A percentile compares a stretch with the other conserved stretches of the same genome.
phyloP scores from a whole-genome alignment of 805 yeast genomes.

The Starmerella khaoyaiensis region DNA sequence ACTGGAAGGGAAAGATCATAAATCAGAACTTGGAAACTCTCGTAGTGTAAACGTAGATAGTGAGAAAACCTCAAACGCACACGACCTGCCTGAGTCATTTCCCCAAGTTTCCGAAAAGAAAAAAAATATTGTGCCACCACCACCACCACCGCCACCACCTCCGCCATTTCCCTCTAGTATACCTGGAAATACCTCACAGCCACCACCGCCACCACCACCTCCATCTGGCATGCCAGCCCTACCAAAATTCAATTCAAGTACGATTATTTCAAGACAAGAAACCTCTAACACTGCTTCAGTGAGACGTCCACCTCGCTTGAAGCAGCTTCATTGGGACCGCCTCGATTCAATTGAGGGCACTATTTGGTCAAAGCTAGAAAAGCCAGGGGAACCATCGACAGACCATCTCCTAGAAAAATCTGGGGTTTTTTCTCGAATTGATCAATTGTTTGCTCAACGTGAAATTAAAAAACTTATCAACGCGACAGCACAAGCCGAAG shows the following conservation, averaged over 20 bases:
- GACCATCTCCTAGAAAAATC: constrained; percentile 53
- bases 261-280: constrained; percentile 22
- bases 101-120: constrained; percentile 11
- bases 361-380: constrained; percentile 50
- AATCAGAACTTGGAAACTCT: too few relatives aligned
- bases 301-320: constrained; percentile 34
- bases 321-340: constrained; percentile 96
- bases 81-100: constrained; percentile 9
- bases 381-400: constrained; percentile 39
- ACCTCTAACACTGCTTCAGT: constrained; percentile 1
- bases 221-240: constrained; percentile 26
- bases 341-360: constrained; percentile 73
- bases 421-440: constrained; percentile 77
- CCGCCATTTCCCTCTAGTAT: constrained; percentile 26
- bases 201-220: constrained; percentile 19
- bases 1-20: too few relatives aligned
- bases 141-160: constrained; percentile 28
- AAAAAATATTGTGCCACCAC: constrained; percentile 19
- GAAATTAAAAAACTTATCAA: constrained; percentile 40
- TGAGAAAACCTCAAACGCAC: too few relatives aligned
- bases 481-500: constrained; percentile 34
- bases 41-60: too few relatives aligned
- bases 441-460: constrained; percentile 75
- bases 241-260: constrained; percentile 24
- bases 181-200: constrained; percentile 23